phyloP scores from a whole-genome alignment of 2,329 filamentous ascomycete species.

The Gnomoniopsis smithogilvyi region DNA sequence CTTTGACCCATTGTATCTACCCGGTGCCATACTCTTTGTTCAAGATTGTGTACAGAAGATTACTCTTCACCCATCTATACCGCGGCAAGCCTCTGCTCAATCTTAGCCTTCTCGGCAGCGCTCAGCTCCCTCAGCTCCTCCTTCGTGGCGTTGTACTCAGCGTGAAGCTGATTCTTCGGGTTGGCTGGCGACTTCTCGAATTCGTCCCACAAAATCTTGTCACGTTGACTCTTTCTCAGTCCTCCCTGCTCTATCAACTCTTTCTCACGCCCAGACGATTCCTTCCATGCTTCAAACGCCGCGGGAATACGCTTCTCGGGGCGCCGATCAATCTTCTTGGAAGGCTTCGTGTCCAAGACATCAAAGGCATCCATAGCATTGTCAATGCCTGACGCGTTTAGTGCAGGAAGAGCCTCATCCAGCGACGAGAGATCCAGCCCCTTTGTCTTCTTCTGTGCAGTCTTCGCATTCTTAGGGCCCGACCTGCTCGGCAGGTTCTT shows the following conservation, averaged over 20 bases:
- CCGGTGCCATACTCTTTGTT: too few relatives aligned
- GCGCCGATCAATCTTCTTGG: constrained; percentile 77
- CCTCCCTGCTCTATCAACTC: constrained; percentile 59
- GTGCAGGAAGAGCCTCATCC: constrained; percentile 57
- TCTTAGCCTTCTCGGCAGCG: constrained; percentile 66
- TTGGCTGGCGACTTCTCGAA: constrained; percentile 85
- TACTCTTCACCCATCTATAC: constrained; percentile 17
- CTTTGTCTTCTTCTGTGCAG: constrained; percentile 63
- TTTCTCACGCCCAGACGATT: constrained; percentile 78
- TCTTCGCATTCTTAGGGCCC: constrained; percentile 65
- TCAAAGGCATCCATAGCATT: constrained; percentile 86
- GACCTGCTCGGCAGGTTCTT: constrained; percentile 55
- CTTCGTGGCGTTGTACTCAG: constrained; percentile 71
- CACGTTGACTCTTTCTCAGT: background rate
- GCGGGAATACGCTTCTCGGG: constrained; percentile 86
- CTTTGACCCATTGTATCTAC: background rate
- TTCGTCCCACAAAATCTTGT: background rate
- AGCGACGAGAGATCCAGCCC: constrained; percentile 71
- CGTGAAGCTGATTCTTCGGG: constrained; percentile 84
- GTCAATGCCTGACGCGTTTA: constrained; percentile 87
- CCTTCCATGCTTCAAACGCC: constrained; percentile 79
- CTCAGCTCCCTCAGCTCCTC: constrained; percentile 70
- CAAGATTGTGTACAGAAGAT: too few relatives aligned
- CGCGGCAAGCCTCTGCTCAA: constrained; percentile 64
- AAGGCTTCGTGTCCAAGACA: constrained; percentile 49